phyloP scores from a whole-genome alignment of 2,329 filamentous ascomycete species.

The Alternaria rosae region DNA sequence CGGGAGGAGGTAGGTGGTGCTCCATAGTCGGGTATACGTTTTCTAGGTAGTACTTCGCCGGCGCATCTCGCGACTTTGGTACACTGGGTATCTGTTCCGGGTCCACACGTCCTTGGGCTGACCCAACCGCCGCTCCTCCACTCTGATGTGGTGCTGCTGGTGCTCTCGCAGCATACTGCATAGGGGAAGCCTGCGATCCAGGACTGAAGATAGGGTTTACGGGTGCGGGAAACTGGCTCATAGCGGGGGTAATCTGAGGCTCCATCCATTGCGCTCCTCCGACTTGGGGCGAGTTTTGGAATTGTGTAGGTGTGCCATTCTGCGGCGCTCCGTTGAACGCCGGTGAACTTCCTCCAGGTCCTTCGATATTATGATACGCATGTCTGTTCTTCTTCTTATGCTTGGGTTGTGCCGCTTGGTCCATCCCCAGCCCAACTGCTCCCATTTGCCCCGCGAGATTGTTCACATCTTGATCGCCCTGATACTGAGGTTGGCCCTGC shows the following conservation, averaged over 20 bases:
- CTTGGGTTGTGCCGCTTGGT: constrained; percentile 57
- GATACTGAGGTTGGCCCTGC: constrained; percentile 27
- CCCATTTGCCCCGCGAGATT: constrained; percentile 39
- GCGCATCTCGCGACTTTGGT: constrained; percentile 80
- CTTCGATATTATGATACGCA: constrained; percentile 86
- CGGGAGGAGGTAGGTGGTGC: constrained; percentile 87
- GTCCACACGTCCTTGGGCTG: constrained; percentile 79
- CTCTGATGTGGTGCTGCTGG: constrained; percentile 33
- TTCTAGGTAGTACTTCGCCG: constrained; percentile 83
- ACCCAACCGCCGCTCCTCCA: constrained; percentile 56
- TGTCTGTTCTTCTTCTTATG: constrained; percentile 93
- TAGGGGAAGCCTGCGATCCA: constrained; percentile 41
- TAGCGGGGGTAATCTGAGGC: constrained; percentile 54
- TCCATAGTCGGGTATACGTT: constrained; percentile 97
- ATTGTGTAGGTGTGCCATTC: constrained; percentile 64
- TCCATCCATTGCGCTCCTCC: constrained; percentile 51
- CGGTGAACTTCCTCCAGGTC: constrained; percentile 69
- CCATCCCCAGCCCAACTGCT: constrained; percentile 34
- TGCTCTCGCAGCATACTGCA: constrained; percentile 48
- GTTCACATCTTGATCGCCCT: constrained; percentile 45
- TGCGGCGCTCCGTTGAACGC: constrained; percentile 73
- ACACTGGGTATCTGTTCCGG: constrained; percentile 93
- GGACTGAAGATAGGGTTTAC: constrained; percentile 63
- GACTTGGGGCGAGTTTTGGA: constrained; percentile 48
- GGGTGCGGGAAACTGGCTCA: constrained; percentile 68